Conservation (phyloP, 768 basidiomycete species). For the Hygrophoropsis aurantiaca region DNA sequence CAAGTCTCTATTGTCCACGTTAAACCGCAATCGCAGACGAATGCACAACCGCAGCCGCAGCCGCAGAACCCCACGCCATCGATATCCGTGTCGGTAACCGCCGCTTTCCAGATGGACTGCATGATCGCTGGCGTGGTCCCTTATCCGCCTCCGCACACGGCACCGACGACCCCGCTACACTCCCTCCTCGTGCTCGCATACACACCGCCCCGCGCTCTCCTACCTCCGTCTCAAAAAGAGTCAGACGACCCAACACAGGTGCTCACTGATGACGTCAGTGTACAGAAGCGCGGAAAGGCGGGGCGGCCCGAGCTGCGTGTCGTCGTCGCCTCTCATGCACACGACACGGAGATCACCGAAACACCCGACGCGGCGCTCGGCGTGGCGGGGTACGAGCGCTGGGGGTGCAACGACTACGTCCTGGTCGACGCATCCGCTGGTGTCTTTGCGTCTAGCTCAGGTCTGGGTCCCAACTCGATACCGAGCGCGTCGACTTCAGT, state of each 20-base stretch:
- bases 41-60: constrained; percentile 38
- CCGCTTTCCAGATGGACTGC: constrained; percentile 90
- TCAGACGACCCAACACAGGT: constrained; percentile 69
- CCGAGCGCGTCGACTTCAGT: too few relatives aligned
- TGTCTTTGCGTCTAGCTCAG: too few relatives aligned
- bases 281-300: constrained; percentile 80
- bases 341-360: too few relatives aligned
- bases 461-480: constrained; percentile 25
- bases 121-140: constrained; percentile 92
- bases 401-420: constrained; percentile 91
- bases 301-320: constrained; percentile 95
- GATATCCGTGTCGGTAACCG: constrained; percentile 82
- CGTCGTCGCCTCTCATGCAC: constrained; percentile 85
- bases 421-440: constrained; percentile 64
- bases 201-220: constrained; percentile 71
- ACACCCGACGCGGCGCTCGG: constrained; percentile 80
- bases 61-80: constrained; percentile 51
- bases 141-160: constrained; percentile 47
- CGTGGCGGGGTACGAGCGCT: constrained; percentile 75
- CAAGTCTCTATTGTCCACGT: constrained; percentile 88
- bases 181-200: constrained; percentile 90
- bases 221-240: too few relatives aligned
- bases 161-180: constrained; percentile 36
- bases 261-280: constrained; percentile 65
- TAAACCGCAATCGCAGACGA: constrained; percentile 54